phyloP scores from a whole-genome alignment of 345 rosid species.

The Combretum micranthum region DNA sequence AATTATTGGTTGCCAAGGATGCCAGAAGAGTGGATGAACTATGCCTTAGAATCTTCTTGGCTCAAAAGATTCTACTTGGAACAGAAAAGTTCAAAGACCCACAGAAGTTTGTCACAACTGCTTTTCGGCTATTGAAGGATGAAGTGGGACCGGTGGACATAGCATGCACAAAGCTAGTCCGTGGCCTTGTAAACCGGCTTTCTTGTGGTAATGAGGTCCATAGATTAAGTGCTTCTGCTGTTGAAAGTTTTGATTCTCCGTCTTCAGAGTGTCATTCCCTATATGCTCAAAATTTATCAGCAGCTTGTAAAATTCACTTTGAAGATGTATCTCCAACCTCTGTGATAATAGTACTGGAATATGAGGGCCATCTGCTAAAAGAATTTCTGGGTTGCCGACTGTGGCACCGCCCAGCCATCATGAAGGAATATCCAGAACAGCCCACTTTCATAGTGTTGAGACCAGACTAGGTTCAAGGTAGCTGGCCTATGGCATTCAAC shows the following conservation, averaged over 20 bases:
- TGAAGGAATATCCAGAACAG: conserved; percentile 30
- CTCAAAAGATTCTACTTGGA: conserved; percentile 44
- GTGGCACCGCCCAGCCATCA: conserved; percentile 37
- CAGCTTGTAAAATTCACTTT: conserved; percentile 32
- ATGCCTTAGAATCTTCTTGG: conserved; percentile 56
- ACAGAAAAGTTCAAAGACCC: conserved; percentile 34
- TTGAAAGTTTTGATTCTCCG: conserved; percentile 44
- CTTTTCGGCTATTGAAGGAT: conserved; percentile 39
- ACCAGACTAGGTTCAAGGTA: conserved; percentile 30
- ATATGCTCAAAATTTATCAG: conserved; percentile 2
- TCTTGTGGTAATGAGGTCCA: conserved; percentile 69
- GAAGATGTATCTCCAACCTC: conserved; percentile 40
- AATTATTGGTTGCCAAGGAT: conserved; percentile 57
- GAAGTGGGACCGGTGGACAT: conserved; percentile 70
- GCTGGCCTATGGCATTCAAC: conserved; percentile 28
- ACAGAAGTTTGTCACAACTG: conserved; percentile 42
- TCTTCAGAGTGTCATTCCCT: conserved; percentile 9
- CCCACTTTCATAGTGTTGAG: conserved; percentile 27
- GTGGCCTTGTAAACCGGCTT: conserved; percentile 75
- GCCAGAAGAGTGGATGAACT: conserved; percentile 79
- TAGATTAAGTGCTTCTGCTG: conserved; percentile 57
- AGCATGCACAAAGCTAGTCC: conserved; percentile 52
- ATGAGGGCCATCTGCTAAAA: conserved; percentile 12
- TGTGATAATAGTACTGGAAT: conserved; percentile 25
- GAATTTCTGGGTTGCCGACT: conserved; percentile 38